These are phyloP conservation scores for Nothopassalora personata DNA, from an alignment of 2,329 filamentous ascomycete species.

Conservation along the genomic window DNA sequence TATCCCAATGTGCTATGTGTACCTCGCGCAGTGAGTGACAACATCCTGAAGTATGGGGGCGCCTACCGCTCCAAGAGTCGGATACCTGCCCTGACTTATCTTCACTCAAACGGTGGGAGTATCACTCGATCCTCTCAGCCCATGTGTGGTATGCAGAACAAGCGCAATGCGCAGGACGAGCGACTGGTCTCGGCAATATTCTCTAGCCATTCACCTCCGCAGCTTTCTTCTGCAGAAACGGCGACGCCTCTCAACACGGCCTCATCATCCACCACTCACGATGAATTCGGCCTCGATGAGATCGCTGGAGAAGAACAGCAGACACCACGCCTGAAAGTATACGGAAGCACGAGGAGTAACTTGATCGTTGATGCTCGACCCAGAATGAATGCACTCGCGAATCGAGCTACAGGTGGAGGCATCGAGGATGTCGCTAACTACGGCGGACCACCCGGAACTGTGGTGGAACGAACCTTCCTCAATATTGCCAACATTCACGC, in stretches of 20 bases:
- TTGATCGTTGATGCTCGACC: constrained; percentile 94
- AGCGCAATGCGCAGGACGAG: constrained; percentile 92
- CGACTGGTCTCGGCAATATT: constrained; percentile 90
- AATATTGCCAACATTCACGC: constrained; percentile 98
- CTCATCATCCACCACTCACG: not conserved
- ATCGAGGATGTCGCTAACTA: constrained; percentile 99
- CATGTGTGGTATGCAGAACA: constrained; percentile 70
- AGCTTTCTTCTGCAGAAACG: not conserved
- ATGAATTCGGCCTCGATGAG: constrained; percentile 18
- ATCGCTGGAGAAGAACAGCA: constrained; percentile 8
- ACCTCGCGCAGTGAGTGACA: constrained; percentile 88
- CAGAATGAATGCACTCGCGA: constrained; percentile 87
- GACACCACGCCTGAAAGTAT: constrained; percentile 45
- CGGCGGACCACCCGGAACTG: constrained; percentile 64
- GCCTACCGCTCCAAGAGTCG: constrained; percentile 82
- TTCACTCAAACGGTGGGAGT: constrained; percentile 96
- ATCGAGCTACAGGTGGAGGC: constrained; percentile 86
- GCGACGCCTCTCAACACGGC: not conserved
- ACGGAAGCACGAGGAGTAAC: constrained; percentile 89
- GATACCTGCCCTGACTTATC: constrained; percentile 84
- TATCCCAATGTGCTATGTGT: constrained; percentile 84
- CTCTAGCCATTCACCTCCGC: constrained; percentile 49
- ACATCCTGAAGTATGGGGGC: constrained; percentile 87
- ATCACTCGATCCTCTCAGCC: constrained; percentile 95
- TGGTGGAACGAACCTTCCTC: constrained; percentile 67